Percentiles rank a stretch among this genome's conserved stretches.
These are phyloP conservation scores for Chaetomiaceae sp. DNA, from an alignment of 2,329 filamentous ascomycete species.

Conservation along the genomic window DNA sequence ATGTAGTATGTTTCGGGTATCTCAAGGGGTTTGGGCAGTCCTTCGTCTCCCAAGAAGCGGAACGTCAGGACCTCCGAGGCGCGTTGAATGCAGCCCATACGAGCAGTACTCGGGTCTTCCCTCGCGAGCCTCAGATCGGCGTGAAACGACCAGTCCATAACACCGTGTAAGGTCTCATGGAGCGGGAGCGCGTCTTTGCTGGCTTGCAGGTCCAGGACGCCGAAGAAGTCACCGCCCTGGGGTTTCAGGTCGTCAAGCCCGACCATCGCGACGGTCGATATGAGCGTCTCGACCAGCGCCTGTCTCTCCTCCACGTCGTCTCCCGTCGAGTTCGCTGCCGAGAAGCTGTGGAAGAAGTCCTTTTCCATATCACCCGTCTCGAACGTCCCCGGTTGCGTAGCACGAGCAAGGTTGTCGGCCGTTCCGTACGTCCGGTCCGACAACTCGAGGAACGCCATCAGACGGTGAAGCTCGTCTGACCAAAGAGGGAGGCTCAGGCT, in stretches of 20 bases:
- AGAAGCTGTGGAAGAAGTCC: slow-evolving; percentile 41
- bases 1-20: slow-evolving; percentile 24
- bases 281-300: slow-evolving; percentile 11
- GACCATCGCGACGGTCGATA: slow-evolving; percentile 13
- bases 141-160: slow-evolving; percentile 21
- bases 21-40: slow-evolving; percentile 14
- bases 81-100: slow-evolving; percentile 17
- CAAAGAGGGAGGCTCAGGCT: slow-evolving; percentile 32
- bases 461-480: slow-evolving; percentile 51
- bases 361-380: slow-evolving; percentile 34
- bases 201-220: slow-evolving; percentile 15
- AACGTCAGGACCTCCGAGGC: slow-evolving; percentile 21
- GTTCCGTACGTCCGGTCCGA: slow-evolving; percentile 56
- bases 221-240: slow-evolving; percentile 9
- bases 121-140: slow-evolving; percentile 12
- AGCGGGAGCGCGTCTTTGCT: slow-evolving; percentile 6
- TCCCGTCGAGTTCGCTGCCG: slow-evolving; percentile 11
- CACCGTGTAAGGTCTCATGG: slow-evolving; percentile 17
- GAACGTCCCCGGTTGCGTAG: slow-evolving; percentile 30
- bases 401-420: slow-evolving; percentile 38
- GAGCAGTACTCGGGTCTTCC: slow-evolving; percentile 10
- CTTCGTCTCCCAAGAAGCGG: slow-evolving; percentile 13
- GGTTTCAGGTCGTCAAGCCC: background rate
- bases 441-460: slow-evolving; percentile 57
- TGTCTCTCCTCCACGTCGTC: background rate